Evolutionary conservation across 1,139 yeast genomes (phyloP).

Genomic region (Debaryomycetaceae sp.): DNA sequence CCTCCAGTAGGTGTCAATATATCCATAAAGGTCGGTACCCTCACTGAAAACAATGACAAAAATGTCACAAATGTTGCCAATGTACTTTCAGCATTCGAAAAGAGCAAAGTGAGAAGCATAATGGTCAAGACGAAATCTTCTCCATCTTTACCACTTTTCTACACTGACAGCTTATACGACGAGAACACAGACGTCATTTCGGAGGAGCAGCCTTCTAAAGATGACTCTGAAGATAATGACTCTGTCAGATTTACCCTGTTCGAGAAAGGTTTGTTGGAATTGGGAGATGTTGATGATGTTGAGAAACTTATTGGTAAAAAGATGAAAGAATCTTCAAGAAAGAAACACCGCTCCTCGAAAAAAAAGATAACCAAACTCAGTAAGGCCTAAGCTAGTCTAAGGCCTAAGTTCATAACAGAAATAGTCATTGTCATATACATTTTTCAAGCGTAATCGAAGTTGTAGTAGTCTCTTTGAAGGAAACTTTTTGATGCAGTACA

Average conservation of each 20-base stretch:
- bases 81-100: constrained; percentile 49
- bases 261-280: constrained; percentile 76
- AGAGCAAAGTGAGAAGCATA: constrained; percentile 50
- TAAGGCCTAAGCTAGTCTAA: constrained; percentile 4
- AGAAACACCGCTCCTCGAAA: constrained; percentile 4
- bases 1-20: constrained; percentile 76
- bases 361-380: constrained; percentile 12
- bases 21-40: constrained; percentile 63
- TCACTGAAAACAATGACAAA: constrained; percentile 35
- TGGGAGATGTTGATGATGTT: constrained; percentile 70
- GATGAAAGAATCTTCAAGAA: constrained; percentile 16
- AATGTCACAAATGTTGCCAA: constrained; percentile 55
- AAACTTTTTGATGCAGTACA: too few relatives aligned
- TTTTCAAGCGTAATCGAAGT: too few relatives aligned
- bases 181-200: constrained; percentile 25
- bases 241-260: constrained; percentile 51
- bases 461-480: too few relatives aligned
- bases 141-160: constrained; percentile 82
- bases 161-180: constrained; percentile 57
- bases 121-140: constrained; percentile 68
- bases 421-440: constrained; percentile 3
- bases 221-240: constrained; percentile 11
- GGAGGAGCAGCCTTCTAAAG: constrained; percentile 15
- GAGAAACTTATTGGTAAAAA: constrained; percentile 45
- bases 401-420: neutral